A percentile compares a stretch with the other conserved stretches of the same genome.
Evolutionary conservation across 805 yeast genomes (phyloP).

Genomic region (Lachancea nothofagi): DNA sequence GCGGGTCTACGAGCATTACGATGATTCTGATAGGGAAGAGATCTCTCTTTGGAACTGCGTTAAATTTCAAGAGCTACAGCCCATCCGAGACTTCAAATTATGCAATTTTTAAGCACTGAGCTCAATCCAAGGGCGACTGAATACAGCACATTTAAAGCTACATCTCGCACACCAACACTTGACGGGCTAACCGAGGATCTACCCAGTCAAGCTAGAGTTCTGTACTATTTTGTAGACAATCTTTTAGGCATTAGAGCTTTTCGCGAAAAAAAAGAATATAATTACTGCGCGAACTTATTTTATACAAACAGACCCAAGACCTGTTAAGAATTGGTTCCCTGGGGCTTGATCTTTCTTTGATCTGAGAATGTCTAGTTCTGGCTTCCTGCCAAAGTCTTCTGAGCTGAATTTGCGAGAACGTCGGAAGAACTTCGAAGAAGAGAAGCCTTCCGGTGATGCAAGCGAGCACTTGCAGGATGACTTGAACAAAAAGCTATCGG

Average conservation of each 20-base stretch:
- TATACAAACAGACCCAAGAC: too few species aligned
- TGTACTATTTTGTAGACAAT: too few species aligned
- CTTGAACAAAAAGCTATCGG: neutral
- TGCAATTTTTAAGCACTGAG: conserved; percentile 21
- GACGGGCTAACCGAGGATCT: too few species aligned
- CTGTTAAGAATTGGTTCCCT: too few species aligned
- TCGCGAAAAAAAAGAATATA: too few species aligned
- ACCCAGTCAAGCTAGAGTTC: too few species aligned
- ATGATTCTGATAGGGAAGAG: conserved; percentile 45
- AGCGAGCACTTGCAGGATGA: neutral
- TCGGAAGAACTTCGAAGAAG: conserved; percentile 7
- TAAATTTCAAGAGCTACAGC: conserved; percentile 55
- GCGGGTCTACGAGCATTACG: conserved; percentile 52
- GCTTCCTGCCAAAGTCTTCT: conserved; percentile 11
- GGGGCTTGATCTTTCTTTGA: too few species aligned
- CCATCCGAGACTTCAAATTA: conserved; percentile 41
- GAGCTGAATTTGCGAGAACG: conserved; percentile 11
- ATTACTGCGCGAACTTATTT: too few species aligned
- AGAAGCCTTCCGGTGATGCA: neutral
- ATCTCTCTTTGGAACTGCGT: conserved; percentile 57
- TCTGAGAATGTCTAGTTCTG: conserved; percentile 4
- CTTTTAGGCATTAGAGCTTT: too few species aligned
- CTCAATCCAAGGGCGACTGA: neutral
- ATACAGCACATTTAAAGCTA: too few species aligned
- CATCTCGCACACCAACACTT: too few species aligned